phyloP scores from a whole-genome alignment of 805 yeast genomes.

The Wickerhamiella parazyma region DNA sequence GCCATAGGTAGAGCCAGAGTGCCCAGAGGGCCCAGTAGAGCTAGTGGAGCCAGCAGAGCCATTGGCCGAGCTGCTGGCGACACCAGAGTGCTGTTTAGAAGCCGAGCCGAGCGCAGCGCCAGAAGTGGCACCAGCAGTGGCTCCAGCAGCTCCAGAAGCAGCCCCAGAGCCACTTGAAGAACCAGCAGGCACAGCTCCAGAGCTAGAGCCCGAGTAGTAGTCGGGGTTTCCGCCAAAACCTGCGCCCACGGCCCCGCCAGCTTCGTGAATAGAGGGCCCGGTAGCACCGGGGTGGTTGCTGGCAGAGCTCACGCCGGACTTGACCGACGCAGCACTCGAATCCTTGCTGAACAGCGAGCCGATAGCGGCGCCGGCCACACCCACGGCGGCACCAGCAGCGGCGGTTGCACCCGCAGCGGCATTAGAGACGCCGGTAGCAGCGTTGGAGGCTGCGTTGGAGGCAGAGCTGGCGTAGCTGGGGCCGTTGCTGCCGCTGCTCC shows the following conservation, averaged over 20 bases:
- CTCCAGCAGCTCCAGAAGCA: conserved; percentile 6
- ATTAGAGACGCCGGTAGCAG: conserved; percentile 1
- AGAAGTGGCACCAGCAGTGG: conserved; percentile 19
- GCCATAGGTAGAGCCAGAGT: too few species aligned
- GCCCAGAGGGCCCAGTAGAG: too few species aligned
- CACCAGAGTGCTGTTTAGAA: too few species aligned
- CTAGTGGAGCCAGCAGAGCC: not conserved
- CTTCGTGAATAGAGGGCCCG: conserved; percentile 7
- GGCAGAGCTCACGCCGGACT: not conserved
- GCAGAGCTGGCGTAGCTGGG: conserved; percentile 9
- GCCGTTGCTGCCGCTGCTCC: conserved; percentile 19
- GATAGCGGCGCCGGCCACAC: conserved; percentile 6
- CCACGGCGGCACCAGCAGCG: conserved; percentile 3
- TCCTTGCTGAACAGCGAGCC: conserved; percentile 1
- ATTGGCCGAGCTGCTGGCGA: not conserved
- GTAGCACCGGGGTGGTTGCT: conserved; percentile 7
- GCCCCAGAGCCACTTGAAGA: too few species aligned
- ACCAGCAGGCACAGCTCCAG: too few species aligned
- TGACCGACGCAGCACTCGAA: not conserved
- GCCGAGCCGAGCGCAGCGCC: conserved; percentile 10
- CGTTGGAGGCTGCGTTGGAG: not conserved
- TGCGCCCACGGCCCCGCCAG: conserved; percentile 2
- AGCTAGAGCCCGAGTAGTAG: not conserved
- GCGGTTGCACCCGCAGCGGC: conserved; percentile 5
- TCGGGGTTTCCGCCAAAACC: conserved; percentile 2